Base-by-base conservation (phyloP, 257 asterid genomes). In the Primulina huaijiensis region DNA sequence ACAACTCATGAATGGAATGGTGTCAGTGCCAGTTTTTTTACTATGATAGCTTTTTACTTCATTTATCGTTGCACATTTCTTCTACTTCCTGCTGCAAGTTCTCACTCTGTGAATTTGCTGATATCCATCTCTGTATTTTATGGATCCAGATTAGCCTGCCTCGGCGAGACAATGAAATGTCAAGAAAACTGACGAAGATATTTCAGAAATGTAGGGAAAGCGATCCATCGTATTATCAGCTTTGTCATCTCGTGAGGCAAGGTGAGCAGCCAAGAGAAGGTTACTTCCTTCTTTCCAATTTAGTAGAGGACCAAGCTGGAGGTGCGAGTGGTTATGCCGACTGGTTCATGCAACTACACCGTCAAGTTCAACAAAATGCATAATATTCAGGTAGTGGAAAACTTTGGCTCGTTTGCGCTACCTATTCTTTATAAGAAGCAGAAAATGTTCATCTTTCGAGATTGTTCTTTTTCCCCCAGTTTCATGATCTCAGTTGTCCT, bases 251-350 rank as follows among this genome's bases (percentile, higher is more conserved):
- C 38, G 91, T 89, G 83, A 88, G 92, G 84, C 96, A 92, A 86
- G 96, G 89, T 23, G 96, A 92, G 75, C 92, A 85, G 70, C 94
- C 94, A 1, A 84, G 90, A 76, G 96, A 86, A 84, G 86, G 86
- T 31, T 83, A 78, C 75, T 75, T 86, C 73, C 74, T 86, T 38
- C 89, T 82, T 60, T 64, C 85, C 19, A 81, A 85, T 78, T 82
- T 92, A 16, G 85, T 89, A 23, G 96, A 92, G 84, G 98, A 89
- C 78, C 82, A 80, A 75, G 69, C 65, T 65, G 85, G 85, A 65
- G 96, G 90, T 62, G 75, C 82, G 23, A 74, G 62, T 80, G 88
- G 98, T 71, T 89, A 89, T 81, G 83, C 82, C 35, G 90, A 92
- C 80, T 89, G 96, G 98, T 82, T 92, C 83, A 63, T 86, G 81